Conservation (phyloP, 192 early-diverging fungal genomes). For the Coemansia sp. region DNA sequence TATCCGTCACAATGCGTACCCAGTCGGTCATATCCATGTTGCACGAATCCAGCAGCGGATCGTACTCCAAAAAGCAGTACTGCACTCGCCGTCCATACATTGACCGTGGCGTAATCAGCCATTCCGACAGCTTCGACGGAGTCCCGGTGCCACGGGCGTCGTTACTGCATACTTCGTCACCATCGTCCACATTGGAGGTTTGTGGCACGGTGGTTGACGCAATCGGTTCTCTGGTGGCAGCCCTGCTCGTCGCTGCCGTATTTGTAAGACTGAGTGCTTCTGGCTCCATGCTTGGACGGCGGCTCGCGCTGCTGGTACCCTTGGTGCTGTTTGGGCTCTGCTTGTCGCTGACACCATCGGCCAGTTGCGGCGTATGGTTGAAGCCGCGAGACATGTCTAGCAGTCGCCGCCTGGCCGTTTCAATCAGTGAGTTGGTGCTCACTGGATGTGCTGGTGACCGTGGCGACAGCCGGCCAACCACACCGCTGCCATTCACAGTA, state of each 20-base stretch:
- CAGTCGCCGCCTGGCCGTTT: slow-evolving; percentile 29
- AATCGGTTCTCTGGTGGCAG: too few species aligned
- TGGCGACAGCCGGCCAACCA: background rate
- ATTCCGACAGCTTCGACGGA: slow-evolving; percentile 35
- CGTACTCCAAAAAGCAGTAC: slow-evolving; percentile 96
- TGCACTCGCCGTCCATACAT: slow-evolving; percentile 87
- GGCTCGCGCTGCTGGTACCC: background rate
- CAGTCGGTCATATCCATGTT: slow-evolving; percentile 94
- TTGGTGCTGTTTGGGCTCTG: background rate
- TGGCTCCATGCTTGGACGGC: background rate
- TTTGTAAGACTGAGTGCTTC: background rate
- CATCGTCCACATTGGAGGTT: background rate
- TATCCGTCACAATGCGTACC: slow-evolving; percentile 92
- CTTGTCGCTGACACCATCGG: background rate
- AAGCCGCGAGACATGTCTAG: slow-evolving; percentile 24
- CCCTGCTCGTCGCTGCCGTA: too few species aligned
- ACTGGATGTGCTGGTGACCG: background rate
- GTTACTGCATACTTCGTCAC: background rate
- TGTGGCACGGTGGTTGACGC: background rate
- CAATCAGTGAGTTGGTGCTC: slow-evolving; percentile 23
- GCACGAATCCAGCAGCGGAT: slow-evolving; percentile 89
- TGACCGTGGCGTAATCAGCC: slow-evolving; percentile 83
- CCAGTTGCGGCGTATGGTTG: background rate
- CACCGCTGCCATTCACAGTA: background rate
- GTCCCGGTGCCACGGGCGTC: slow-evolving; percentile 15